Percentiles rank a stretch among this genome's conserved stretches.
Conservation (phyloP, 2,329 filamentous ascomycete genomes). For the Colletotrichum endophyticum region DNA sequence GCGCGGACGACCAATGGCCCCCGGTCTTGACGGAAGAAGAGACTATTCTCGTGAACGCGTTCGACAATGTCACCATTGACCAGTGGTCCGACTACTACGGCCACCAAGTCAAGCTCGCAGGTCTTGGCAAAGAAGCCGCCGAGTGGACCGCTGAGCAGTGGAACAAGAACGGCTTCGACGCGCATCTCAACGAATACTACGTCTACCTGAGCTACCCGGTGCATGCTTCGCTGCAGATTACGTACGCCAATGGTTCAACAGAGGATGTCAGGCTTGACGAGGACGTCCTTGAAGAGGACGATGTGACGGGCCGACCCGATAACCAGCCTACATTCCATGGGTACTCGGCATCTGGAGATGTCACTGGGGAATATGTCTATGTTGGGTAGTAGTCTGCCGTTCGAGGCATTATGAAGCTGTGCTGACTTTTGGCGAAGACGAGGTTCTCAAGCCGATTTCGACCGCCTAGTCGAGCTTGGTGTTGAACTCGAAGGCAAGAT, state of each 20-base stretch:
- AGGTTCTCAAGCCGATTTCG: constrained; percentile 75
- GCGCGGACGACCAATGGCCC: constrained; percentile 36
- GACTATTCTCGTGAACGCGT: constrained; percentile 37
- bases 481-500: constrained; percentile 79
- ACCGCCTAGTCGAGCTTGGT: constrained; percentile 71
- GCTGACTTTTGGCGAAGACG: constrained; percentile 33
- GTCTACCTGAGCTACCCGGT: constrained; percentile 67
- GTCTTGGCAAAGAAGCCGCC: constrained; percentile 38
- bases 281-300: constrained; percentile 74
- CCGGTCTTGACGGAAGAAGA: constrained; percentile 37
- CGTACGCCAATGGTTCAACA: constrained; percentile 46
- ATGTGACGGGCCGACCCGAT: constrained; percentile 71
- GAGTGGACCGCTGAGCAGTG: constrained; percentile 43
- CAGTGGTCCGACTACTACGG: constrained; percentile 44
- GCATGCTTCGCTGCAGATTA: constrained; percentile 53
- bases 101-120: constrained; percentile 41
- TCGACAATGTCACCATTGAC: constrained; percentile 41
- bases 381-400: constrained; percentile 57
- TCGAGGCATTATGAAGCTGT: accelerated
- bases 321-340: constrained; percentile 82
- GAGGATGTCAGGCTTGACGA: constrained; percentile 74
- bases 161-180: constrained; percentile 37
- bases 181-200: constrained; percentile 52
- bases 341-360: constrained; percentile 80
- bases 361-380: constrained; percentile 77